Evolutionary conservation across 768 basidiomycete genomes (phyloP).

Genomic region (Amanita molliuscula): DNA sequence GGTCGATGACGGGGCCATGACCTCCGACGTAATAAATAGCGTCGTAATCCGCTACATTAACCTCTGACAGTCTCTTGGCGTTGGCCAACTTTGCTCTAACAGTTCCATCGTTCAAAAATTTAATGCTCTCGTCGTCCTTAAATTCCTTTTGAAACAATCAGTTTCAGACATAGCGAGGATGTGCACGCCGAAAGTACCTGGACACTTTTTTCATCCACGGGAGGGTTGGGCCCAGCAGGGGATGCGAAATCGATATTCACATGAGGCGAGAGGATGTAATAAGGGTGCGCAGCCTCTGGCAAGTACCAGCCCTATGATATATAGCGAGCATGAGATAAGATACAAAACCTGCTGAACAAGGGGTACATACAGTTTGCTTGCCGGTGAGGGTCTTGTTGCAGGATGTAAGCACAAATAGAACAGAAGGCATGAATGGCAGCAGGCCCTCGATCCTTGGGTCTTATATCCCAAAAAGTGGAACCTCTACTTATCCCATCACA

Average conservation of each 20-base stretch:
- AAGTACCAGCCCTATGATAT: slow-evolving; percentile 61
- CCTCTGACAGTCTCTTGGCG: slow-evolving; percentile 51
- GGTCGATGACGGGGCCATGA: slow-evolving; percentile 69
- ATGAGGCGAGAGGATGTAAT: slow-evolving; percentile 42
- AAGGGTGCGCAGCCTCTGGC: slow-evolving; percentile 69
- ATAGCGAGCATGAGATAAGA: neutral
- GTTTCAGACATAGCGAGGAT: neutral
- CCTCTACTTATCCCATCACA: neutral
- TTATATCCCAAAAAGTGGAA: neutral
- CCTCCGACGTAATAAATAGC: slow-evolving; percentile 77
- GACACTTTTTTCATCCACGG: slow-evolving; percentile 49
- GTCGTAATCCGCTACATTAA: slow-evolving; percentile 51
- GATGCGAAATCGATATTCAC: slow-evolving; percentile 49
- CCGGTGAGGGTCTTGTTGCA: slow-evolving; percentile 45
- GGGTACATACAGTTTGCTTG: slow-evolving; percentile 30
- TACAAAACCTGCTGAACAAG: no score
- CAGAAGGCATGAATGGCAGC: slow-evolving; percentile 35
- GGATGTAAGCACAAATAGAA: slow-evolving; percentile 75
- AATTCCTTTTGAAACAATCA: slow-evolving; percentile 25
- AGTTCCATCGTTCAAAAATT: slow-evolving; percentile 48
- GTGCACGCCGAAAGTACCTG: slow-evolving; percentile 21
- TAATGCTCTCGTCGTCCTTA: slow-evolving; percentile 41
- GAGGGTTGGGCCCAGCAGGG: slow-evolving; percentile 58
- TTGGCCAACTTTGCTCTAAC: slow-evolving; percentile 41
- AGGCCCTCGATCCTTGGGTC: no score